Conservation (phyloP, 495 filamentous ascomycete species). For the Penicillium psychrofluorescens region DNA sequence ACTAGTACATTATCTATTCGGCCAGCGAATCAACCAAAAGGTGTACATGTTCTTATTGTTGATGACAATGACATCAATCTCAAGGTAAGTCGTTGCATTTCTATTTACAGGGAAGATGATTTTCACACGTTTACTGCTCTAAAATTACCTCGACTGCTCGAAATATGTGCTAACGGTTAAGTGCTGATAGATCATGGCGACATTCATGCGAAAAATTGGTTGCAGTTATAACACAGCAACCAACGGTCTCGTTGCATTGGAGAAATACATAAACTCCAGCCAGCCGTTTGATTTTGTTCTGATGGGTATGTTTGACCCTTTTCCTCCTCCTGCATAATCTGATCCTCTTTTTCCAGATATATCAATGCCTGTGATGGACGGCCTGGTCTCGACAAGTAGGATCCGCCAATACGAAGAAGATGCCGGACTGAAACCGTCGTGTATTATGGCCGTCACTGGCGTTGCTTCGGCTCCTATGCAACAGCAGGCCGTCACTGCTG, state of each 20-base stretch:
- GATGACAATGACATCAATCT: slow-evolving; percentile 47
- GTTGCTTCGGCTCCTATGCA: slow-evolving; percentile 36
- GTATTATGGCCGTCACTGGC: slow-evolving; percentile 44
- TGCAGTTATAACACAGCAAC: slow-evolving; percentile 44
- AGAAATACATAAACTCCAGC: slow-evolving; percentile 35
- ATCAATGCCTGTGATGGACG: slow-evolving; percentile 62
- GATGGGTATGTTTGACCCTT: slow-evolving; percentile 37
- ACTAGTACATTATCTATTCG: background rate
- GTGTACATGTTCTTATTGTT: slow-evolving; percentile 32
- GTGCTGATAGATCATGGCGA: slow-evolving; percentile 29
- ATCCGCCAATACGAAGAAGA: slow-evolving; percentile 46
- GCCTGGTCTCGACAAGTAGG: slow-evolving; percentile 47
- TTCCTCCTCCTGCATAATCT: background rate
- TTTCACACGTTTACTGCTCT: background rate
- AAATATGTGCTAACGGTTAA: too few relatives aligned
- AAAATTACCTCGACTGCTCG: background rate
- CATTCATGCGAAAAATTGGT: slow-evolving; percentile 47
- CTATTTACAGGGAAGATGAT: background rate
- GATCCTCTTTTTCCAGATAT: slow-evolving; percentile 33
- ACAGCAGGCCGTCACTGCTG: slow-evolving; percentile 32
- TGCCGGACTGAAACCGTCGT: slow-evolving; percentile 8
- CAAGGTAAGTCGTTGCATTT: slow-evolving; percentile 16
- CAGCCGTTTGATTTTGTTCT: slow-evolving; percentile 44
- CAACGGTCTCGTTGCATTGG: slow-evolving; percentile 52
- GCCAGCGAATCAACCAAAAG: background rate